phyloP scores from a whole-genome alignment of 2,329 filamentous ascomycete species.

The Tolypocladium amazonense region DNA sequence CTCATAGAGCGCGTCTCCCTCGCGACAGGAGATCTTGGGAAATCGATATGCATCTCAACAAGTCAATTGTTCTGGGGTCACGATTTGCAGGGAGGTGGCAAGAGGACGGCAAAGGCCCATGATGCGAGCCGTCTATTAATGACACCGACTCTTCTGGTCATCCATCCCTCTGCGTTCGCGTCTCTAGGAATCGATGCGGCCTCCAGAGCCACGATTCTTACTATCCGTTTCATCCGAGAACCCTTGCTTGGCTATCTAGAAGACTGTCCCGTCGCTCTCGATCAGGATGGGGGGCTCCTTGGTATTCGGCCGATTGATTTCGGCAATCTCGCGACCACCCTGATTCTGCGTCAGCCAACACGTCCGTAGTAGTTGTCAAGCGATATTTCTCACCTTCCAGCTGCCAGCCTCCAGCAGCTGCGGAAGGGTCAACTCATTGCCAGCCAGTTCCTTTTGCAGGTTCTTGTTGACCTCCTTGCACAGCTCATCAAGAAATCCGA shows the following conservation, averaged over 20 bases:
- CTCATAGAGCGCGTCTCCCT: neutral
- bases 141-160: neutral
- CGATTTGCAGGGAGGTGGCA: neutral
- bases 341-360: conserved; percentile 12
- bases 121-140: neutral
- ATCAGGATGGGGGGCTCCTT: conserved; percentile 96
- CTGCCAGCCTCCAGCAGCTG: conserved; percentile 93
- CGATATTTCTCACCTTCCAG: conserved; percentile 70
- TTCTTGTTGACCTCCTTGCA: conserved; percentile 46
- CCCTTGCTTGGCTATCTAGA: conserved; percentile 39
- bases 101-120: neutral
- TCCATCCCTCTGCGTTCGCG: neutral
- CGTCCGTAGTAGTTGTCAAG: too few species aligned
- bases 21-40: neutral
- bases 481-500: conserved; percentile 47
- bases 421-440: conserved; percentile 63
- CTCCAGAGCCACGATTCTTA: neutral
- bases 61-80: neutral
- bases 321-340: conserved; percentile 92
- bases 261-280: conserved; percentile 90
- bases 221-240: neutral
- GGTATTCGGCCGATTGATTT: conserved; percentile 90
- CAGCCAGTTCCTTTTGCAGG: conserved; percentile 53
- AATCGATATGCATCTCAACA: neutral
- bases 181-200: neutral